Base-by-base conservation (phyloP, 2,329 filamentous ascomycete species). In the Curvularia sp. region DNA sequence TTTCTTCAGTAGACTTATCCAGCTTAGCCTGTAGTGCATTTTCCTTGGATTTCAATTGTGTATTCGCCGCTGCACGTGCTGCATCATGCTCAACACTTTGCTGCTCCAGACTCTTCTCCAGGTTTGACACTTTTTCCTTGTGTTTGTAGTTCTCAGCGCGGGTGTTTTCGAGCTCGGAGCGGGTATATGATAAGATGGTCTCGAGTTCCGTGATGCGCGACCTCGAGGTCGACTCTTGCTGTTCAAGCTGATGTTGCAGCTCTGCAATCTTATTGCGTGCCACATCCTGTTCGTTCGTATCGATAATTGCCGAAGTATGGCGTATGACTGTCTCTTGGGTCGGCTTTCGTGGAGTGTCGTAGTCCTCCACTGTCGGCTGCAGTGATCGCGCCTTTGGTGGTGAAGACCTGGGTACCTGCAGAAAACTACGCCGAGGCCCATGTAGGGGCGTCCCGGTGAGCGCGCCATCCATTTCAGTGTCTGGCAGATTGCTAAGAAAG, bases 401-500 rank as follows among this genome's bases (percentile, higher is more conserved):
- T 18, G 68, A 64, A 1, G 66, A 58, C 28, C 65, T 64, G 9
- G 70, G 72, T 12, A 73, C 61, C 48, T 74, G 72, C 5, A 76
- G 60, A 49, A 64, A 65, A 57, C 68, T 70, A 26, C 66, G 63
- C 49, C 68, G 68, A 24, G 66, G 63, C 6, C 62, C 46, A 51
- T 66, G 69, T 38, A 70, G 54, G 10, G 74, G 70, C 9, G 72
- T 73, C 10, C 69, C 70, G 0, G 65, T 62, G 20, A 70, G 59
- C 0, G 67, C 68, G 46, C 67, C 65, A 26, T 69, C 71, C 62
- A 75, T 63, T 31, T 75, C 73, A 1, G 72, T 70, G 53, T 77
- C 75, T 39, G 74, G 74, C 39, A 76, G 60, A n/a, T 74, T 73
- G 57, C 73, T 75, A 48, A 77, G 67, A 57, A 76, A 77, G 53